Evolutionary conservation across 345 rosid species (phyloP), one percentile per base, ranked within the genome.

Genomic region (Syzygium aqueum): DNA sequence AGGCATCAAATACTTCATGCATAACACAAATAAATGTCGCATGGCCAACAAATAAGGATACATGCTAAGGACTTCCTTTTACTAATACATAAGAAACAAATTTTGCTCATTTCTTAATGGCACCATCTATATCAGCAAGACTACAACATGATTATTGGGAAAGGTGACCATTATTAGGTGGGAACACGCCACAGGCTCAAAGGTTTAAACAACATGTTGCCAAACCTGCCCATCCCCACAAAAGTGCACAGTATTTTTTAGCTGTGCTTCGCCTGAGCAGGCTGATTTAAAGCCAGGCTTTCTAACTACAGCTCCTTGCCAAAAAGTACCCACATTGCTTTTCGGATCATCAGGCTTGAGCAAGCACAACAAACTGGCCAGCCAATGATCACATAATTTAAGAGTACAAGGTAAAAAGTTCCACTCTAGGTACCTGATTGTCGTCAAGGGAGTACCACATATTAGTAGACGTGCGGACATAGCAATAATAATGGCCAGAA

Each of bases 391-490:
- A 17, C 27, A 73, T 21, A 73, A 84, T 52, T 84, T 84, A 30
- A 2, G 16, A 51, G 49, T 84, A 17, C 51, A 30, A 23, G 49
- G 80, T n/a, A 90, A 63, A 85, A 85, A 25, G 15, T 73, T 73
- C 49, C 43, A 10, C 43, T 73, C 49, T 9, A 51, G 28, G 83
- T 93, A 97, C 99, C 97, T 91, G 90, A 86, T 96, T 96, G 91
- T 97, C 99, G 87, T 97, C 97, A 51, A 97, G 99, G 67, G 94
- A 93, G 90, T 96, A 90, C 99, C 99, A 97, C 93, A 94, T 93
- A 90, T 97, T 96, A 89, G 92, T 95, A 84, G 99, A 94, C 51
- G 99, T 96, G 63, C 99, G 98, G 88, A 97, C 95, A 93, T 93
- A 97, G 89, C 96, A 96, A 85, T 92, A 93, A 63, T 97, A 97